phyloP scores from a whole-genome alignment of 331 rosid species.

The Malus hybrid region DNA sequence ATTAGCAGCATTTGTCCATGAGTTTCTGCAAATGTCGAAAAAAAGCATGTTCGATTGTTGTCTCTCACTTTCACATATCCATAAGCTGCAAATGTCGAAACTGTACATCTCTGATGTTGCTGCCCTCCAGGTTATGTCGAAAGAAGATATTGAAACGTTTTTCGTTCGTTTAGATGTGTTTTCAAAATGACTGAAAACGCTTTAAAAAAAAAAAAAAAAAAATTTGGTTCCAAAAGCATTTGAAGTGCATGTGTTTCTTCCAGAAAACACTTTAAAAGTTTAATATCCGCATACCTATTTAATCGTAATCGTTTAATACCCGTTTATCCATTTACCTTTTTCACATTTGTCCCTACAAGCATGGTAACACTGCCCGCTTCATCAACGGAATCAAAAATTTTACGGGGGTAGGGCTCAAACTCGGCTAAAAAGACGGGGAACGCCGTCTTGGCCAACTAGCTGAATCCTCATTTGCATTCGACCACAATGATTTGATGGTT shows the following conservation, averaged over 20 bases:
- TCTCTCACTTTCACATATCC: neutral
- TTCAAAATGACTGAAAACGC: too few species aligned
- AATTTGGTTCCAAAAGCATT: too few species aligned
- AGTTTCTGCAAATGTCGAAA: neutral
- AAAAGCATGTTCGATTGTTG: neutral
- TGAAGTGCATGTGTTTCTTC: too few species aligned
- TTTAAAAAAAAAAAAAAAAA: too few species aligned
- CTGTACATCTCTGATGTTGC: neutral
- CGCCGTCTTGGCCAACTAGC: neutral
- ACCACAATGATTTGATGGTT: neutral
- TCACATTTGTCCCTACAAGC: constrained; percentile 73
- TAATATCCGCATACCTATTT: too few species aligned
- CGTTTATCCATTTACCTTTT: too few species aligned
- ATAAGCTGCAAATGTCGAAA: neutral
- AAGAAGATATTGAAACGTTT: constrained; percentile 75
- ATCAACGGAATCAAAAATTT: constrained; percentile 81
- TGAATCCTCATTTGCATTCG: neutral
- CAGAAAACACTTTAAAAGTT: too few species aligned
- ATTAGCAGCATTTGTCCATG: neutral
- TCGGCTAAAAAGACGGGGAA: neutral
- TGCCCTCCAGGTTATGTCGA: constrained; percentile 49
- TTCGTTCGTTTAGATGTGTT: too few species aligned
- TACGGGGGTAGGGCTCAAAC: neutral
- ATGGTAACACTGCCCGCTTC: constrained; percentile 83
- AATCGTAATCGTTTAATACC: too few species aligned